Conservation (phyloP, 2,329 filamentous ascomycete genomes). For the Monosporascus sp. region DNA sequence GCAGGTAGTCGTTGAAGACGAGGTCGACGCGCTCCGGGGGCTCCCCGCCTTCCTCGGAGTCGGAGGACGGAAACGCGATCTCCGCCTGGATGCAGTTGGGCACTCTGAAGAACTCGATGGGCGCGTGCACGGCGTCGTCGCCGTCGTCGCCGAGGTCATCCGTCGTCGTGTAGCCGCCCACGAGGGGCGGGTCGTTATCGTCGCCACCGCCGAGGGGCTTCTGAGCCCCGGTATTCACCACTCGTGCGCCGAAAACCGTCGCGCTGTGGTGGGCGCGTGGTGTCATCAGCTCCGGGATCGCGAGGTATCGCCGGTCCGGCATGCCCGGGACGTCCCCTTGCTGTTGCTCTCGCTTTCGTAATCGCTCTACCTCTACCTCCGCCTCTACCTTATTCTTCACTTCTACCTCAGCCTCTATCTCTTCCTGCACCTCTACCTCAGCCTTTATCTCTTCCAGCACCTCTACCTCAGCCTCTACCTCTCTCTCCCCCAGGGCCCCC, state of each 20-base stretch:
- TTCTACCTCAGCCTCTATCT: too few species aligned
- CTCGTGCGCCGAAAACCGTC: constrained; percentile 2
- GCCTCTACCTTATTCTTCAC: background rate
- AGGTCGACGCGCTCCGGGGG: constrained; percentile 64
- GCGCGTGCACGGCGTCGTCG: constrained; percentile 80
- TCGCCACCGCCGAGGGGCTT: constrained; percentile 14
- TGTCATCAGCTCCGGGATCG: constrained; percentile 40
- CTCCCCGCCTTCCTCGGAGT: constrained; percentile 10
- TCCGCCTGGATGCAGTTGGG: constrained; percentile 79
- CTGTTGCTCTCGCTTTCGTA: too few species aligned
- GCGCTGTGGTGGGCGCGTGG: constrained; percentile 9
- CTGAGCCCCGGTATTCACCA: constrained; percentile 16
- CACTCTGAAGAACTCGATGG: constrained; percentile 67
- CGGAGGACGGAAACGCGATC: constrained; percentile 50
- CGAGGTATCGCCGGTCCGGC: constrained; percentile 41
- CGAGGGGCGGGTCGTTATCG: constrained; percentile 19
- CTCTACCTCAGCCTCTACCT: background rate
- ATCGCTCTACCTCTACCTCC: background rate
- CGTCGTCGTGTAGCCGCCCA: constrained; percentile 75
- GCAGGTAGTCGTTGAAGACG: constrained; percentile 87
- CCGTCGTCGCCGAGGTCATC: constrained; percentile 81
- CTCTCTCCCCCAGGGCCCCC: background rate
- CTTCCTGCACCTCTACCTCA: background rate
- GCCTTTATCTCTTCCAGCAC: background rate
- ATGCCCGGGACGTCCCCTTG: constrained; percentile 3